Base-by-base conservation (phyloP, 805 yeast species). In the Wickerhamiella sorbophila region DNA sequence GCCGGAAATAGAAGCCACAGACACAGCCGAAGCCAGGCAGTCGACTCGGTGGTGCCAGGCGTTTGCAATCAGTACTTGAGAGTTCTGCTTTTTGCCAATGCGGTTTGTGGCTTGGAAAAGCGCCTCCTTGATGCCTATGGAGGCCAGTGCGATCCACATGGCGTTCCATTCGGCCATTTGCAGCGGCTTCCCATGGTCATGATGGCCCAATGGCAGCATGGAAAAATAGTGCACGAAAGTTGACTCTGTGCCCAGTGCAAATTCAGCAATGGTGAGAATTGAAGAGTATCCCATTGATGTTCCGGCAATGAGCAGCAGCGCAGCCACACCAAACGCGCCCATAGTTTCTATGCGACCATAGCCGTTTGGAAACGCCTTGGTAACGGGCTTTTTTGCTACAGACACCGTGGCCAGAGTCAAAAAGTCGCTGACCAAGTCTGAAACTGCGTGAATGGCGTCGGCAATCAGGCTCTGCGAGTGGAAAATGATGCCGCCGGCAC, bases 21-120 rank as follows among this genome's bases (percentile, higher is more conserved):
- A 96, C 5, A 88, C 97, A 18, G 80, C 68, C 0, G 96, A 84
- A 1, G 97, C 93, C 52, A 91, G 59, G 1, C 94, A 80, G 57
- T 91, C 98, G 9, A 88, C 91, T 48, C 98, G 71, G 57, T 91
- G 98, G 59, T 91, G 98, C 97, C 98, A 91, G 3, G 98, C 98
- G 56, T 91, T 91, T 3, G 98, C 98, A 39, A 84, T 76, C 38
- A 91, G 68, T 3, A 91, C 97, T 48, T 85, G 84, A 0, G 95
- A 85, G 55, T 83, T 81, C 22, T 84, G 72, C 46, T 71, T 66
- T 38, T 68, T 66, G 1, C 96, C 98, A 18, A 91, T 75, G 46
- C 75, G 74, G 61, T 78, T 71, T 0, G 98, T 91, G 10, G 84
- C 81, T 44, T 75, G 75, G 62, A 75, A 91, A 33, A 91, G 74